These are phyloP conservation scores for Botrytis hyacinthi DNA, from an alignment of 2,329 filamentous ascomycete genomes.

Conservation along the genomic window DNA sequence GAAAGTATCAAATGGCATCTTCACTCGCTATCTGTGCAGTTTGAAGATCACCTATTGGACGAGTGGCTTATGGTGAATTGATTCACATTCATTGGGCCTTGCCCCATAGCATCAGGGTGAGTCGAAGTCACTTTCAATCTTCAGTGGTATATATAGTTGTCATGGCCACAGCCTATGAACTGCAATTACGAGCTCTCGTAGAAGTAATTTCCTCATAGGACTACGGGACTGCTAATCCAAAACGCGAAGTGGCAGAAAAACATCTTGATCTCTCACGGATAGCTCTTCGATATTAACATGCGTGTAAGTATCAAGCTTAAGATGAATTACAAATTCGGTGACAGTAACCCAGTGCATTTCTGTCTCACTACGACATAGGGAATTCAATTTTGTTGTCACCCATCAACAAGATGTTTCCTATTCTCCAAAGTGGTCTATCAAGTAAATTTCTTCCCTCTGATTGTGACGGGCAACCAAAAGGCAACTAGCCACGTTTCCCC, in stretches of 20 bases:
- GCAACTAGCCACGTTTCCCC: neutral
- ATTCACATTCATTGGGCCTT: neutral
- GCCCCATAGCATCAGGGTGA: neutral
- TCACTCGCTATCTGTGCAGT: too few relatives aligned
- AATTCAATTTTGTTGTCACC: neutral
- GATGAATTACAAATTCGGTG: neutral
- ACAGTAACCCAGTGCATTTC: neutral
- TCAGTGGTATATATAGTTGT: neutral
- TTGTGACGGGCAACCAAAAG: neutral
- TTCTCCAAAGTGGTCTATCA: too few relatives aligned
- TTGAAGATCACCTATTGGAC: neutral
- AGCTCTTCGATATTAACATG: neutral
- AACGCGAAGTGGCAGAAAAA: neutral
- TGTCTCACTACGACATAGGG: neutral
- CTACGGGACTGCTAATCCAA: accelerated
- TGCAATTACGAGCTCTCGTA: neutral
- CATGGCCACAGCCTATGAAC: neutral
- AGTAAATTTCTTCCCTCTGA: neutral
- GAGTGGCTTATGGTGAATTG: neutral
- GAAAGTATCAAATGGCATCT: too few relatives aligned
- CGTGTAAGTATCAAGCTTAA: neutral
- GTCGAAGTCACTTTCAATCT: neutral
- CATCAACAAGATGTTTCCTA: neutral
- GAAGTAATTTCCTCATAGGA: too few relatives aligned
- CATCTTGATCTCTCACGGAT: neutral